Base-by-base conservation (phyloP, 306 rosid genomes). In the Sicyos baderoa region DNA sequence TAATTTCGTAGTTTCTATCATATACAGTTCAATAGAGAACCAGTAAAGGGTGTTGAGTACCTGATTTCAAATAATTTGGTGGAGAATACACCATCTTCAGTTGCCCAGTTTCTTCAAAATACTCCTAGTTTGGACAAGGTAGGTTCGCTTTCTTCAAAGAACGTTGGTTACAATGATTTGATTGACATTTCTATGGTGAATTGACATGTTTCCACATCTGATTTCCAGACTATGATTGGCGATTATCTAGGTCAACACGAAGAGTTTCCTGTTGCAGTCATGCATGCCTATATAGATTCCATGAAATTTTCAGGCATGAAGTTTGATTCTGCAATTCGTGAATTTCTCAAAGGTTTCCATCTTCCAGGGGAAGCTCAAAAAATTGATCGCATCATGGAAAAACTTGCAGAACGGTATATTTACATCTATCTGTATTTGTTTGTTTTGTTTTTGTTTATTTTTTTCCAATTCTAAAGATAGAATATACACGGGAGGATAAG, bases 291-390 rank as follows among this genome's bases (percentile, higher is more conserved):
- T 84, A 96, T 94, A 62, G 97, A 87, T 84, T 88, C 90, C 75
- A 90, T 94, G 95, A 78, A 87, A 22, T 90, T 94, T 78, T 86
- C 88, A 53, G 95, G 86, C 76, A 85, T 94, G 96, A 94, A 90
- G 86, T 94, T 94, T 83, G 85, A 88, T 73, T 54, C 81, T 68
- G 96, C 99, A 69, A 90, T 94, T 79, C 95, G 99, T 77, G 99
- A 90, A 81, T 89, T 94, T 82, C 97, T 94, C 70, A 94, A 86
- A 88, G 97, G 97, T 49, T 94, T 94, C 71, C 90, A 95, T 54
- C 97, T 90, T 80, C 97, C 99, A 3, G 99, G 99, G 68, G 99
- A 94, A 80, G 97, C 99, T 84, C 99, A 94, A 82, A 94, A 94
- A 85, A 94, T 94, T 57, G 99, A 94, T 79, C 95, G 97, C 66